Percentiles rank a stretch among this genome's conserved stretches.
These are phyloP conservation scores for Ceratocystis eucalypticola DNA, from an alignment of 2,329 filamentous ascomycete species.

Conservation along the genomic window DNA sequence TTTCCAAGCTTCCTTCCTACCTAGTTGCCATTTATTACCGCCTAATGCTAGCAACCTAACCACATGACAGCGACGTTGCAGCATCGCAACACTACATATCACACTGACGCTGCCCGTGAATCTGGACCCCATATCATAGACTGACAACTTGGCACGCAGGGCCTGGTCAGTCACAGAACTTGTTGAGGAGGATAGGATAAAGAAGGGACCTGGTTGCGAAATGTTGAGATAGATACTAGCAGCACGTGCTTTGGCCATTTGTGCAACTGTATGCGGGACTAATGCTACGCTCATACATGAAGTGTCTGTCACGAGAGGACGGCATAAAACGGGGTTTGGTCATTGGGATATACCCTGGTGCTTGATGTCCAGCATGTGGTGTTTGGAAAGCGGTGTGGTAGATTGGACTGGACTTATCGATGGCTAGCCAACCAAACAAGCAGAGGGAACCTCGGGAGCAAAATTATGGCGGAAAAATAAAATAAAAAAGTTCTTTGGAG, in stretches of 20 bases:
- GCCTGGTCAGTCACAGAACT: not conserved
- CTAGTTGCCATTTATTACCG: no score
- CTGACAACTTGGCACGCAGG: not conserved
- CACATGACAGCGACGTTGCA: no score
- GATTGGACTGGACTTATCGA: no score
- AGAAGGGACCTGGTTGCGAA: not conserved
- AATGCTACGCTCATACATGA: not conserved
- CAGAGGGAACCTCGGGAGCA: no score
- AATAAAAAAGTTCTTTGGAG: not conserved
- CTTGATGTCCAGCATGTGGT: no score
- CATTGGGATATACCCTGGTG: not conserved
- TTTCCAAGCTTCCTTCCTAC: no score
- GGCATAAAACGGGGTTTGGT: not conserved
- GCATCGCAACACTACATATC: no score
- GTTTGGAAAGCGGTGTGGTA: no score
- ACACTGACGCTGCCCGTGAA: not conserved
- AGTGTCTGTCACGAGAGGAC: not conserved
- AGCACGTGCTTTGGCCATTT: not conserved
- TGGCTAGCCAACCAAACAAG: no score
- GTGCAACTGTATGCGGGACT: not conserved
- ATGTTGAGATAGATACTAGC: not conserved
- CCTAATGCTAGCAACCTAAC: no score
- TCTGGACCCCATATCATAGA: not conserved
- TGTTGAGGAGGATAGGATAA: not conserved
- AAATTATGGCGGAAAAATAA: no score